Percentiles rank a stretch among this genome's conserved stretches.
Conservation (phyloP, 768 basidiomycete species). For the Boletus subcaerulescens region DNA sequence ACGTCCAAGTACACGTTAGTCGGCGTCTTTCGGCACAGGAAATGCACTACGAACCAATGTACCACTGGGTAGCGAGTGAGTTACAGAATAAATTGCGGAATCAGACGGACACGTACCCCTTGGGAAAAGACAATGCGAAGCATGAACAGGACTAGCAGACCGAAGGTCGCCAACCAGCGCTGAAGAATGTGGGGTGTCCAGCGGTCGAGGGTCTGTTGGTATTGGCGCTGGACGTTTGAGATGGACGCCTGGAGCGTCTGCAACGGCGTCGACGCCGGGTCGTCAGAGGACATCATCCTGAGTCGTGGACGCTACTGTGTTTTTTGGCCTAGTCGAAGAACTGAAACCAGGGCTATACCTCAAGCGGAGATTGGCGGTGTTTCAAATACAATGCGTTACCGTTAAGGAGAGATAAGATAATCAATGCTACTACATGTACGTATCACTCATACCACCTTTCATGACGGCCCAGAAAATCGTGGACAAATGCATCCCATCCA, state of each 20-base stretch:
- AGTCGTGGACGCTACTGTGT: constrained; percentile 1
- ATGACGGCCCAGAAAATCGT: too few relatives aligned
- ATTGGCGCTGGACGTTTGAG: constrained; percentile 63
- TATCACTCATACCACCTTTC: too few relatives aligned
- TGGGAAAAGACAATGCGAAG: constrained; percentile 84
- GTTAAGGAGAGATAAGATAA: too few relatives aligned
- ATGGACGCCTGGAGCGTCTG: constrained; percentile 27
- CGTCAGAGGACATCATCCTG: constrained; percentile 35
- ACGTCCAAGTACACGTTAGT: neutral
- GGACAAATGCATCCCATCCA: neutral
- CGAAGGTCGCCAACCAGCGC: constrained; percentile 81
- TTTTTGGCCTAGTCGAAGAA: neutral
- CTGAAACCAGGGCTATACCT: neutral
- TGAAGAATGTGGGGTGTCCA: constrained; percentile 88
- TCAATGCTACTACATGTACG: too few relatives aligned
- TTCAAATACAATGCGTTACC: neutral
- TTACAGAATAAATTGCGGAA: neutral
- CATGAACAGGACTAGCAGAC: constrained; percentile 70
- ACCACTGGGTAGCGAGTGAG: constrained; percentile 58
- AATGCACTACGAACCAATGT: constrained; percentile 66
- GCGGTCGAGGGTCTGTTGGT: constrained; percentile 87
- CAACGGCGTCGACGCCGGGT: constrained; percentile 25
- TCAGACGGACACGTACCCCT: constrained; percentile 57
- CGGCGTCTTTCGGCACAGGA: neutral
- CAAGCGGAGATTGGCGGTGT: constrained; percentile 10